A percentile compares a stretch with the other conserved stretches of the same genome.
Evolutionary conservation across 257 asterid genomes (phyloP).

Genomic region (Penstemon barbatus): DNA sequence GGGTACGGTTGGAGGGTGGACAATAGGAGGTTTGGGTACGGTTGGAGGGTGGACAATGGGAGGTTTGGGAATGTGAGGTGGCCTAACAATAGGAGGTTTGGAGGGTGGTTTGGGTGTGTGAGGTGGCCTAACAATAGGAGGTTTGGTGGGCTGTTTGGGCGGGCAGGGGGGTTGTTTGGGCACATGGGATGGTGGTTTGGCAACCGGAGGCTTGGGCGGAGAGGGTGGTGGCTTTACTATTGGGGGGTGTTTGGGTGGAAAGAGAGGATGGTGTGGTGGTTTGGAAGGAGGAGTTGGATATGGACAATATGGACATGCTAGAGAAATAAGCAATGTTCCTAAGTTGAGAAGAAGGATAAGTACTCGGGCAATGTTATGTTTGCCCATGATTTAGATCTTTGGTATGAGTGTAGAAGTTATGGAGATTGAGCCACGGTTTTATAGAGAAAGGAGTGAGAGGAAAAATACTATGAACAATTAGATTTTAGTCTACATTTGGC

Average conservation of each 20-base stretch:
- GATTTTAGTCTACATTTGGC: too few relatives aligned
- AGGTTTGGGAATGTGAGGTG: slow-evolving; percentile 17
- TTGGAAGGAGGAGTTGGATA: slow-evolving; percentile 42
- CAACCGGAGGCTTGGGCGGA: slow-evolving; percentile 30
- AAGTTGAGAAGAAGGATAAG: slow-evolving; percentile 46
- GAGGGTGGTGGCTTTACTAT: slow-evolving; percentile 25
- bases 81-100: slow-evolving; percentile 7
- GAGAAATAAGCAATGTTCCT: slow-evolving; percentile 41
- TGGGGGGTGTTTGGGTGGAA: slow-evolving; percentile 41
- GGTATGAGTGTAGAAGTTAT: neutral
- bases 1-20: slow-evolving; percentile 24
- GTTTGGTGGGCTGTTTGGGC: slow-evolving; percentile 33
- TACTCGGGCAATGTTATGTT: slow-evolving; percentile 12
- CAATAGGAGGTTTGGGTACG: slow-evolving; percentile 28
- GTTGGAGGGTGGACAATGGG: slow-evolving; percentile 10
- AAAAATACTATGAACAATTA: too few relatives aligned
- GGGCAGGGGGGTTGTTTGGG: slow-evolving; percentile 27
- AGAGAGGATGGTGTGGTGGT: slow-evolving; percentile 30
- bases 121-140: slow-evolving; percentile 28
- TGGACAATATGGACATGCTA: slow-evolving; percentile 61
- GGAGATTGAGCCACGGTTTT: slow-evolving; percentile 19
- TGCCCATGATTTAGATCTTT: slow-evolving; percentile 37
- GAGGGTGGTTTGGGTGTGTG: slow-evolving; percentile 23
- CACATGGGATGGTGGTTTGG: slow-evolving; percentile 20
- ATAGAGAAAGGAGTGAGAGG: slow-evolving; percentile 10